Evolutionary conservation across 2,329 filamentous ascomycete genomes (phyloP).

Genomic region (Aspergillus transmontanensis): DNA sequence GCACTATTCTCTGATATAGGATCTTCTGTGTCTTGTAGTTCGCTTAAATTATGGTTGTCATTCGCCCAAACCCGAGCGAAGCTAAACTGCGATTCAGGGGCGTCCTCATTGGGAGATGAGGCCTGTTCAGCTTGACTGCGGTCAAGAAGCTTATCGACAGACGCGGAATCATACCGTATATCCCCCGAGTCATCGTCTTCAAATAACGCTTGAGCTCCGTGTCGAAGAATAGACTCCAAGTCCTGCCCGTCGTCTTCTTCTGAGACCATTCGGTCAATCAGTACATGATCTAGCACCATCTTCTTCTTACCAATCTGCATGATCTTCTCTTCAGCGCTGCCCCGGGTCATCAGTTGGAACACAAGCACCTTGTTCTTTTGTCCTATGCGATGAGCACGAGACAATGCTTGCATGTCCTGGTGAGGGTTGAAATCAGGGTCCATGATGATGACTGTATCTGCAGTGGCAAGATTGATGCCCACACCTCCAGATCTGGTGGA

Average conservation of each 20-base stretch:
- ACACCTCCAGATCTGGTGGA: conserved; percentile 95
- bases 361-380: conserved; percentile 95
- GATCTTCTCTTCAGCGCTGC: conserved; percentile 90
- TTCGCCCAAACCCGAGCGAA: conserved; percentile 93
- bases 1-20: conserved; percentile 60
- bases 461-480: conserved; percentile 94
- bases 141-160: conserved; percentile 90
- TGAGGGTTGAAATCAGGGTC: conserved; percentile 98
- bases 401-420: conserved; percentile 94
- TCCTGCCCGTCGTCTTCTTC: conserved; percentile 79
- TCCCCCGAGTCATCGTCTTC: conserved; percentile 69
- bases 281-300: conserved; percentile 90
- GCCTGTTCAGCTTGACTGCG: conserved; percentile 78
- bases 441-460: conserved; percentile 96
- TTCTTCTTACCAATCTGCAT: conserved; percentile 95
- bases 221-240: conserved; percentile 81
- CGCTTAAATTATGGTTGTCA: conserved; percentile 68
- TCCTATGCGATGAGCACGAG: conserved; percentile 91
- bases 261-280: conserved; percentile 88
- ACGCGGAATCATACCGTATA: conserved; percentile 77
- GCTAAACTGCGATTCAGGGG: conserved; percentile 79
- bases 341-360: conserved; percentile 89
- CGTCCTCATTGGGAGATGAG: conserved; percentile 62
- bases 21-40: conserved; percentile 58
- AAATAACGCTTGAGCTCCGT: conserved; percentile 86